Percentiles rank a stretch among this genome's conserved stretches.
Conservation (phyloP, 148 eudicot genomes). For the Cornus florida region DNA sequence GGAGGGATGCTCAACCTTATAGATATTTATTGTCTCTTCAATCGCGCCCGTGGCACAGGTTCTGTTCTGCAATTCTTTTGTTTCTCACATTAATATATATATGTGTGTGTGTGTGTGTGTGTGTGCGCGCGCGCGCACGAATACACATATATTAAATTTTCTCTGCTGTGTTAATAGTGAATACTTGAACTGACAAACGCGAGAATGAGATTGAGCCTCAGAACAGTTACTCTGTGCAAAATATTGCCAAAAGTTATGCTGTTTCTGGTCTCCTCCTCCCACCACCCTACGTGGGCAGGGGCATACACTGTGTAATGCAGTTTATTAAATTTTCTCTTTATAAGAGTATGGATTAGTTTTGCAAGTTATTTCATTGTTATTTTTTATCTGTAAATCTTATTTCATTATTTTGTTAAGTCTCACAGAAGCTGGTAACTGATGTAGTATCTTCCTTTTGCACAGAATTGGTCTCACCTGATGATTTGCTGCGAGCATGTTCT, state of each 20-base stretch:
- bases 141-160: not conserved
- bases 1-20: constrained; percentile 94
- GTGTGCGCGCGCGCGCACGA: too few species aligned
- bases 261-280: not conserved
- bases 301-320: too few species aligned
- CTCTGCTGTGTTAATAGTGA: too few species aligned
- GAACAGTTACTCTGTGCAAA: too few species aligned
- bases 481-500: constrained; percentile 83
- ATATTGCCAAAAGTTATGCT: too few species aligned
- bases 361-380: not conserved
- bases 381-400: too few species aligned
- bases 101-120: too few species aligned
- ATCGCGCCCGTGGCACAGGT: constrained; percentile 99
- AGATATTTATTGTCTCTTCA: constrained; percentile 88
- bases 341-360: not conserved
- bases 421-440: not conserved
- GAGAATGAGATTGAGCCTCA: too few species aligned
- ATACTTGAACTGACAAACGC: too few species aligned
- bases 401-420: constrained; percentile 4
- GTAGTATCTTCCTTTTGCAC: constrained; percentile 15
- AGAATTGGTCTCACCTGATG: constrained; percentile 97
- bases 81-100: too few species aligned
- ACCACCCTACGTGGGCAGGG: not conserved
- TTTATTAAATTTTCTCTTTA: not conserved
- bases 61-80: constrained; percentile 7